These are phyloP conservation scores for Vitrella brassicaformis DNA, from an alignment of 73 alveolate species.

Conservation along the genomic window DNA sequence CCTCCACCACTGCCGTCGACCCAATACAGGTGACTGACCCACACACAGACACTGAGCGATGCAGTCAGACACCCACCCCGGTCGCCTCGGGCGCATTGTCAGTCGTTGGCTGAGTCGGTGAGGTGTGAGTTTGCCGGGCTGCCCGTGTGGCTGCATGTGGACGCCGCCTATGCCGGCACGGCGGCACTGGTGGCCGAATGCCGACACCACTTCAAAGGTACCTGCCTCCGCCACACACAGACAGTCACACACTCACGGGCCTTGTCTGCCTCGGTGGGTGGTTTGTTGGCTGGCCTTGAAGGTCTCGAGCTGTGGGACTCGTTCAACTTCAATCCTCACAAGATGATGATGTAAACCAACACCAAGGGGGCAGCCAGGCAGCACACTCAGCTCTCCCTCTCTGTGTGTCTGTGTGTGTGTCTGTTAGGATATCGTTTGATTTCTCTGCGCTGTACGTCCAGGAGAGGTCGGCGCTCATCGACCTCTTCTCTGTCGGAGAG, in stretches of 20 bases:
- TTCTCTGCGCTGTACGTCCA: neutral
- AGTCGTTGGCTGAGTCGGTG: too few relatives aligned
- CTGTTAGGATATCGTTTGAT: neutral
- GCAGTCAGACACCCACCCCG: too few relatives aligned
- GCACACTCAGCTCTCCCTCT: too few relatives aligned
- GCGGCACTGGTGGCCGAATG: neutral
- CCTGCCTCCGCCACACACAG: too few relatives aligned
- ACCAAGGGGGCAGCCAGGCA: too few relatives aligned
- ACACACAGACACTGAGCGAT: slow-evolving; percentile 2
- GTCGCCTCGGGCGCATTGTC: too few relatives aligned
- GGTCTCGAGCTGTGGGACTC: neutral
- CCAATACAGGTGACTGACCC: neutral
- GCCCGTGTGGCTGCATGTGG: slow-evolving; percentile 20
- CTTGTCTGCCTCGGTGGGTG: too few relatives aligned
- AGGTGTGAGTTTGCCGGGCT: too few relatives aligned
- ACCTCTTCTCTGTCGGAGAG: neutral
- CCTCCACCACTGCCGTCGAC: slow-evolving; percentile 14
- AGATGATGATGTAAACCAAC: neutral
- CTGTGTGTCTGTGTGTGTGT: neutral
- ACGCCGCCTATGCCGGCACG: slow-evolving; percentile 28
- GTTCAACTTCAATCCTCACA: slow-evolving; percentile 4
- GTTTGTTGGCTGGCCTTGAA: slow-evolving; percentile 11
- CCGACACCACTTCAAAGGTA: neutral
- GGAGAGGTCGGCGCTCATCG: neutral
- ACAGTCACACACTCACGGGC: too few relatives aligned